Evolutionary conservation across 225 moss, liverwort and hornwort species (phyloP).

Genomic region (Bryoerythrophyllum caledonicum): DNA sequence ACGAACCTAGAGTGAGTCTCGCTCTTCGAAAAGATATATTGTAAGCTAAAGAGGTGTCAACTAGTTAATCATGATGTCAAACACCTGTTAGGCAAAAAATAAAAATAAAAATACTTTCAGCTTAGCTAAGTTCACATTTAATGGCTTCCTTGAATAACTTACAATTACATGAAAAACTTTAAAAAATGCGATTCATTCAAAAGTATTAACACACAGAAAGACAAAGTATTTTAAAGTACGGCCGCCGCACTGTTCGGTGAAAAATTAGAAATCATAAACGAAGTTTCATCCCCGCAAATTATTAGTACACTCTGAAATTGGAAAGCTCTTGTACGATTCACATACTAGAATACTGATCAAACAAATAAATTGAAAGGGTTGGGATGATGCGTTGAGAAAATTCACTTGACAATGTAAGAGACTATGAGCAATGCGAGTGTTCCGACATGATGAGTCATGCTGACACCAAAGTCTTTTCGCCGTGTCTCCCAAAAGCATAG

Average conservation of each 20-base stretch:
- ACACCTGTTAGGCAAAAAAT: background rate
- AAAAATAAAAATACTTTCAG: background rate
- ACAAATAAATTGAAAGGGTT: background rate
- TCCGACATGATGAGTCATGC: conserved; percentile 71
- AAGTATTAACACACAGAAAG: background rate
- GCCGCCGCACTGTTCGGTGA: background rate
- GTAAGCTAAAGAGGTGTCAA: background rate
- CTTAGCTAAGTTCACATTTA: background rate
- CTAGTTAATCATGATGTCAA: background rate
- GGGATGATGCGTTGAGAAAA: conserved; percentile 4
- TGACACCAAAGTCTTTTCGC: conserved; percentile 69
- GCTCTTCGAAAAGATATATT: background rate
- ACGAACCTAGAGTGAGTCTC: background rate
- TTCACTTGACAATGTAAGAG: conserved; percentile 53
- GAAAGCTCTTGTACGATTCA: background rate
- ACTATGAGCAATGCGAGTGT: conserved; percentile 44
- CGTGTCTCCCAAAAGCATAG: conserved; percentile 72
- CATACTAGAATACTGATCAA: background rate
- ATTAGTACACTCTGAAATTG: background rate
- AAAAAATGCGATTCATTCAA: background rate
- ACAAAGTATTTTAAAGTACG: background rate
- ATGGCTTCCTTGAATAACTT: conserved; percentile 8
- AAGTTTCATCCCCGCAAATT: background rate
- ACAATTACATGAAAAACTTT: background rate
- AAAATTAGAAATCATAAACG: background rate